A percentile compares a stretch with the other conserved stretches of the same genome.
Conservation (phyloP, 176 grass and related monocot species). For the Paspalum vaginatum region DNA sequence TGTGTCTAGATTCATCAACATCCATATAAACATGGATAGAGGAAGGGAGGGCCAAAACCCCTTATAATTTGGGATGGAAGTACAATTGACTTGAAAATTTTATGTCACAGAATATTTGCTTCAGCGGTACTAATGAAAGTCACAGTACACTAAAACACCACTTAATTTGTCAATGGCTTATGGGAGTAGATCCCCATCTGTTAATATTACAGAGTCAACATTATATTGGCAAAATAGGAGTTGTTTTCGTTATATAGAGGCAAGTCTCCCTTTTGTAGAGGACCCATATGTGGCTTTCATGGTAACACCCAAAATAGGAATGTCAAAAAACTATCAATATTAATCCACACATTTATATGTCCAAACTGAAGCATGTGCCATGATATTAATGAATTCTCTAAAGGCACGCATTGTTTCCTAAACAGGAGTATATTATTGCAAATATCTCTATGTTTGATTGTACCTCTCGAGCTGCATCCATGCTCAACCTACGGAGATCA, state of each 20-base stretch:
- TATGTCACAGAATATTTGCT: no score
- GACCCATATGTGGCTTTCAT: background rate
- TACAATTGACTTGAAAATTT: no score
- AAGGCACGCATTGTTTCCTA: background rate
- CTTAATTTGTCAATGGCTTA: constrained; percentile 15
- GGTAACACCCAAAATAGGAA: constrained; percentile 6
- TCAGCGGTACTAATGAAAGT: background rate
- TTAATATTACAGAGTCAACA: no score
- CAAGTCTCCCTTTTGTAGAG: background rate
- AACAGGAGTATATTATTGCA: background rate
- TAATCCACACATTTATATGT: background rate
- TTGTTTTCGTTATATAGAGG: background rate
- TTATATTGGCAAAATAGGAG: background rate
- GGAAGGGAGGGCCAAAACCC: no score
- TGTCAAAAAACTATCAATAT: constrained; percentile 28
- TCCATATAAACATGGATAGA: no score
- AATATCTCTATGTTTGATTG: constrained; percentile 34
- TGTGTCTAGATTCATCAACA: no score
- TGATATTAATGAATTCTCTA: constrained; percentile 8
- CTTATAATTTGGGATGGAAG: no score
- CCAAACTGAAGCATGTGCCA: background rate
- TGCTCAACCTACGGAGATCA: constrained; percentile 95
- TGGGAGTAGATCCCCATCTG: background rate
- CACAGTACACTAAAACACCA: background rate
- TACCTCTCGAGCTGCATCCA: constrained; percentile 96